Evolutionary conservation across 2,329 filamentous ascomycete species (phyloP).

Genomic region (Xylaria sp.): DNA sequence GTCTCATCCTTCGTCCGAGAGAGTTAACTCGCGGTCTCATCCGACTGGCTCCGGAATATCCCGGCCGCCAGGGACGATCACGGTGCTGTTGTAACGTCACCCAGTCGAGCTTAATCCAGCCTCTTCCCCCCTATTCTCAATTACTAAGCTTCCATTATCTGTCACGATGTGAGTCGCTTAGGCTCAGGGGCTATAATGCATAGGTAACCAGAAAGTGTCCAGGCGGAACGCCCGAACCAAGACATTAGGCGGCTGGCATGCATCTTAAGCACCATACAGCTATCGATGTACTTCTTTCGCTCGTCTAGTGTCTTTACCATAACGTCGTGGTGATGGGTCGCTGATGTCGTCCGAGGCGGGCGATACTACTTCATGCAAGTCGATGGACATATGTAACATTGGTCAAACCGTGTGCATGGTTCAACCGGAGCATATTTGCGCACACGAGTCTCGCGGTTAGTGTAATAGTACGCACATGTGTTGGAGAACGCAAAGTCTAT

Average conservation of each 20-base stretch:
- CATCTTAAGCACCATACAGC: not conserved
- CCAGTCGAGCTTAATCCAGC: not conserved
- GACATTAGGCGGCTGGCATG: not conserved
- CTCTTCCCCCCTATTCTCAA: not conserved
- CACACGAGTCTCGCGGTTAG: conserved; percentile 3
- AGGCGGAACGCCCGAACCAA: too few species aligned
- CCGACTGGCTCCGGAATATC: not conserved
- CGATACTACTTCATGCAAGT: conserved; percentile 8
- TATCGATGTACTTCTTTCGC: too few species aligned
- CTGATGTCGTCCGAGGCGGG: not conserved
- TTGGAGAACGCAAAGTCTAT: not conserved
- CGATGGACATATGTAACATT: conserved; percentile 5
- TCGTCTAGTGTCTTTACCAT: not conserved
- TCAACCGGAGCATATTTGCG: conserved; percentile 1
- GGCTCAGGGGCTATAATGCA: not conserved
- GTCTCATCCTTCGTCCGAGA: not conserved
- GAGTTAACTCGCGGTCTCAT: not conserved
- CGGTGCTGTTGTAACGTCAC: not conserved
- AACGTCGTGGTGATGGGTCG: not conserved
- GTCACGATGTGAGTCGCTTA: not conserved
- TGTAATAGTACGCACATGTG: not conserved
- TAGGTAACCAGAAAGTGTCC: too few species aligned
- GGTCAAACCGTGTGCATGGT: conserved; percentile 9
- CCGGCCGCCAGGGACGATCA: conserved; percentile 2
- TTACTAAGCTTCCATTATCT: not conserved